phyloP scores from a whole-genome alignment of 352 stramenopile genomes.

The Phytophthora nicotianae region DNA sequence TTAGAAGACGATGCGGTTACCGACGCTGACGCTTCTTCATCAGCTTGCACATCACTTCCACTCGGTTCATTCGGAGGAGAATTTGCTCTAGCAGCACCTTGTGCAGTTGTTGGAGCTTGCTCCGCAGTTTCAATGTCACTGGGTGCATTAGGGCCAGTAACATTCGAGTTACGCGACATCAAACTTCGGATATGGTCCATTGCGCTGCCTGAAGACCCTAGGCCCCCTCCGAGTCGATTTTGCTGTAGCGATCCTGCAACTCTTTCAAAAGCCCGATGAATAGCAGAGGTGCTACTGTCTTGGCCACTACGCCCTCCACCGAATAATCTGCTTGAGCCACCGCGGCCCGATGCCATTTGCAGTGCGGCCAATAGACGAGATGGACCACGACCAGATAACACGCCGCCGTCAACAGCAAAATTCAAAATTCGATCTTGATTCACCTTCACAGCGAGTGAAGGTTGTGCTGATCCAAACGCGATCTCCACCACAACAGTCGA shows the following conservation, averaged over 20 bases:
- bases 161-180: conserved; percentile 41
- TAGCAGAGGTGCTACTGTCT: conserved; percentile 28
- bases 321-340: conserved; percentile 33
- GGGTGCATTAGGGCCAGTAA: conserved; percentile 13
- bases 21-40: conserved; percentile 22
- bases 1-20: conserved; percentile 4
- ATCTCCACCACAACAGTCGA: conserved; percentile 59
- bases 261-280: conserved; percentile 52
- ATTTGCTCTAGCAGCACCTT: conserved; percentile 4
- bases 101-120: conserved; percentile 2
- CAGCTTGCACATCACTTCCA: conserved; percentile 28
- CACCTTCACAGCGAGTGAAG: conserved; percentile 51
- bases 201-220: conserved; percentile 29
- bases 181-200: conserved; percentile 68
- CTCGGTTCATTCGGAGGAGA: conserved; percentile 19
- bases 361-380: conserved; percentile 70
- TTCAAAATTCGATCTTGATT: conserved; percentile 68
- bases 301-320: conserved; percentile 18
- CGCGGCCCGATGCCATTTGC: conserved; percentile 42
- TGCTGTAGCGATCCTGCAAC: conserved; percentile 45
- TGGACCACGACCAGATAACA: conserved; percentile 28
- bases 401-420: conserved; percentile 39
- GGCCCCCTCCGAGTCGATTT: conserved; percentile 20
- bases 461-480: conserved; percentile 45
- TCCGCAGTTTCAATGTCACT: conserved; percentile 21